Conservation (phyloP, 2,329 filamentous ascomycete species). For the Beauveria scarabaeidicola region DNA sequence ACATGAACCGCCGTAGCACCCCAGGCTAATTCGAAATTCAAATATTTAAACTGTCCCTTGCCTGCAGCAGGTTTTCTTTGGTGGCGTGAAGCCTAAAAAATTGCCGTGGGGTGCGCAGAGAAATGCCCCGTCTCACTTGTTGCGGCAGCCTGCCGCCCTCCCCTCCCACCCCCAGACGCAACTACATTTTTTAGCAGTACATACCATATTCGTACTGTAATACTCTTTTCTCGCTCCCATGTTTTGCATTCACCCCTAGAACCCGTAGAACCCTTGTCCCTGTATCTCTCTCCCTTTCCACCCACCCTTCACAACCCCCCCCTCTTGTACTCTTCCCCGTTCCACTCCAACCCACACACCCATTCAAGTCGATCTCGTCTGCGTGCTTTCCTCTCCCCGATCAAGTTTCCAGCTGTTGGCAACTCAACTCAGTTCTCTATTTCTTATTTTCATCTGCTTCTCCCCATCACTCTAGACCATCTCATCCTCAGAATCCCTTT, state of each 20-base stretch:
- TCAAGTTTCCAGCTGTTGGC: neutral
- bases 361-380: neutral
- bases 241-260: too few species aligned
- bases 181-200: too few species aligned
- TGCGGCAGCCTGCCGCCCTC: too few species aligned
- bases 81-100: too few species aligned
- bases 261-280: neutral
- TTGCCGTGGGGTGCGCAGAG: too few species aligned
- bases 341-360: neutral
- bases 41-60: neutral
- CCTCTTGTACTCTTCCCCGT: neutral
- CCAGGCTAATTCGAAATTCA: neutral
- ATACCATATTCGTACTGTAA: too few species aligned
- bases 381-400: neutral
- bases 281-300: neutral
- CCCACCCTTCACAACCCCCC: neutral
- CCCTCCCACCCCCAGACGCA: too few species aligned
- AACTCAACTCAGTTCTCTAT: neutral
- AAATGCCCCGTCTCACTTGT: too few species aligned
- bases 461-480: neutral
- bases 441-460: neutral
- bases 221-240: too few species aligned
- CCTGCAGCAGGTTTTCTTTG: too few species aligned
- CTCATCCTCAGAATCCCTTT: neutral
- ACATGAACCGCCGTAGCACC: neutral